These are phyloP conservation scores for Deinandra increscens DNA, from an alignment of 129 eudicot genomes.

Conservation along the genomic window DNA sequence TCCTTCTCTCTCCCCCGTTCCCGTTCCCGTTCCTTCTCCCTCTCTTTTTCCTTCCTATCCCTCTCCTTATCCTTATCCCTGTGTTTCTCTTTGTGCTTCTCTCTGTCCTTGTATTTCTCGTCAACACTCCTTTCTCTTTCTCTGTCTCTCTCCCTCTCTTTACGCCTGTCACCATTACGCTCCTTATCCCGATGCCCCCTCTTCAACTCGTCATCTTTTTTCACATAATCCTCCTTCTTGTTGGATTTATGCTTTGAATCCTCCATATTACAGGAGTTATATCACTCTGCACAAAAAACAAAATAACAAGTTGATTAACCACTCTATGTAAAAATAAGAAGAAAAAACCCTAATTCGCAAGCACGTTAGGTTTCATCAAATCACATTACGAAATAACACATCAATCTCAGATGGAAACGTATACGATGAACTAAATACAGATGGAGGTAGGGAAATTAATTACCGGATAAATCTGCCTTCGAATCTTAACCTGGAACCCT, in stretches of 20 bases:
- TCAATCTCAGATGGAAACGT: neutral
- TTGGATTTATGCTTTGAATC: constrained; percentile 40
- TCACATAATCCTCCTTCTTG: constrained; percentile 41
- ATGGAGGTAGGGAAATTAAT: neutral
- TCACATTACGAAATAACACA: constrained; percentile 7
- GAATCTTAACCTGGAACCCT: constrained; percentile 22
- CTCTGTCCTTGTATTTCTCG: constrained; percentile 51
- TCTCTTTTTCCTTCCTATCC: constrained; percentile 25
- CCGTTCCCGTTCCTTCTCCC: constrained; percentile 20
- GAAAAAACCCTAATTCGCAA: constrained; percentile 30
- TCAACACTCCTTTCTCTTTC: constrained; percentile 55
- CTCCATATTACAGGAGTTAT: constrained; percentile 27
- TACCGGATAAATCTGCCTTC: constrained; percentile 18
- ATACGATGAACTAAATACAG: neutral
- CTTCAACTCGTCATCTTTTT: constrained; percentile 38
- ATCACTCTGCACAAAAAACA: constrained; percentile 10
- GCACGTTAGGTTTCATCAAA: neutral
- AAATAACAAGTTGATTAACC: neutral
- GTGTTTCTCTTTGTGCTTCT: constrained; percentile 46
- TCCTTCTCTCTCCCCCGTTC: constrained; percentile 30
- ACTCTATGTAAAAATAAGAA: neutral
- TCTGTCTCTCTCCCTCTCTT: constrained; percentile 40
- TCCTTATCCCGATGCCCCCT: constrained; percentile 55
- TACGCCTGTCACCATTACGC: constrained; percentile 45
- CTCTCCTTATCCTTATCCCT: constrained; percentile 49